Base-by-base conservation (phyloP, 2,329 filamentous ascomycete genomes). In the Fusarium sp. region DNA sequence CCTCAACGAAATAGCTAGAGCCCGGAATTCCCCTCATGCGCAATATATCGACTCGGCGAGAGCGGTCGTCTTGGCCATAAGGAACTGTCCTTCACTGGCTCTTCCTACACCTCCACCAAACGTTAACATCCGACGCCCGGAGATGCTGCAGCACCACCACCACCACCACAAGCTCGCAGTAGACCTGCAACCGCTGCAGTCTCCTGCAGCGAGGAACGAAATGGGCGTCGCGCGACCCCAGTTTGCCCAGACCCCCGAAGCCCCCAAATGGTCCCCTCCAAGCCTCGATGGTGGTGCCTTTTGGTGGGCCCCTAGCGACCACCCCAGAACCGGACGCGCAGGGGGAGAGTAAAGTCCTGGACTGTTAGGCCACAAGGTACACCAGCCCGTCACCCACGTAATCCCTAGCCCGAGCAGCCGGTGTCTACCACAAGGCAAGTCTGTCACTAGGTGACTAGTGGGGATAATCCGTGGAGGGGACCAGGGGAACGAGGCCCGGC, bases 161-260 rank as follows among this genome's bases (percentile, higher is more conserved):
- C 65, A 60, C 53, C 54, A 50, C 40, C 49, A 53, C 34, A 49
- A 55, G 58, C 46, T 61, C 18, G 34, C 54, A 64, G 58, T 54
- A 44, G 61, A 55, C 61, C 49, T 61, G 58, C 58, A 60, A 60
- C 57, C 42, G 64, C 64, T 60, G 64, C 68, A 58, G 46, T 58
- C 49, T 62, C 44, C 67, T 71, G 70, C 65, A 70, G 64, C 65
- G 61, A 67, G 64, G 60, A 65, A 73, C 58, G 53, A 64, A 69
- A 66, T 71, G 58, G 63, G 60, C 72, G 58, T 68, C 64, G 56
- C 64, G 62, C 63, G 59, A 74, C 72, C 72, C 70, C 72, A 72
- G 72, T 72, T 69, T 74, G 72, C 68, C 72, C 50, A 73, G 70
- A 63, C 72, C 58, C 62, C 53, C 55, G 53, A 60, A 64, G 66